Conservation (phyloP, 2,329 filamentous ascomycete species). For the Lasiodiplodia hormozganensis region DNA sequence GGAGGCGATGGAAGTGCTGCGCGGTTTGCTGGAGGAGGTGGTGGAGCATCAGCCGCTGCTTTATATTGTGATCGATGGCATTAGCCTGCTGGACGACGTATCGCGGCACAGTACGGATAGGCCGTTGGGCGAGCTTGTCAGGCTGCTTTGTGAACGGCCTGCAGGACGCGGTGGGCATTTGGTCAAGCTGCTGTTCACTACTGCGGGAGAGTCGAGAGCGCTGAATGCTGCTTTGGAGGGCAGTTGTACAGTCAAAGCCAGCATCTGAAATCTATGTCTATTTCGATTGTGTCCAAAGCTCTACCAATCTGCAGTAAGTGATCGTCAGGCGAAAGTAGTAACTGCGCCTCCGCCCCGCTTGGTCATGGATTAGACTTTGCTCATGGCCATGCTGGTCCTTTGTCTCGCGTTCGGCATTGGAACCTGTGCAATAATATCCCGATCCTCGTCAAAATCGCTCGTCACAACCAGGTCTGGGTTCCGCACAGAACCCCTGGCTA, state of each 20-base stretch:
- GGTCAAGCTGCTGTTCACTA: conserved; percentile 4
- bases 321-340: too few relatives aligned
- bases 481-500: too few relatives aligned
- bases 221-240: conserved; percentile 50
- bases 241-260: conserved; percentile 8
- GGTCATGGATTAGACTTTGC: too few relatives aligned
- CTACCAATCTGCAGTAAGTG: too few relatives aligned
- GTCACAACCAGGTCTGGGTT: too few relatives aligned
- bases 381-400: too few relatives aligned
- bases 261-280: too few relatives aligned
- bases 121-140: neutral
- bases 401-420: too few relatives aligned
- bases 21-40: neutral
- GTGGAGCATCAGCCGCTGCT: conserved; percentile 1
- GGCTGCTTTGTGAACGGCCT: neutral
- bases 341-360: too few relatives aligned
- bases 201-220: neutral
- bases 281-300: rapidly evolving
- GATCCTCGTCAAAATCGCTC: too few relatives aligned
- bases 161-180: neutral
- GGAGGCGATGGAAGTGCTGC: neutral
- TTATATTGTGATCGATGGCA: neutral
- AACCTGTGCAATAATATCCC: too few relatives aligned
- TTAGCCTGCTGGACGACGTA: conserved; percentile 3
- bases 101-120: neutral